These are phyloP conservation scores for Aegilops umbellulata DNA, from an alignment of 176 grass and related monocot genomes.

Conservation along the genomic window DNA sequence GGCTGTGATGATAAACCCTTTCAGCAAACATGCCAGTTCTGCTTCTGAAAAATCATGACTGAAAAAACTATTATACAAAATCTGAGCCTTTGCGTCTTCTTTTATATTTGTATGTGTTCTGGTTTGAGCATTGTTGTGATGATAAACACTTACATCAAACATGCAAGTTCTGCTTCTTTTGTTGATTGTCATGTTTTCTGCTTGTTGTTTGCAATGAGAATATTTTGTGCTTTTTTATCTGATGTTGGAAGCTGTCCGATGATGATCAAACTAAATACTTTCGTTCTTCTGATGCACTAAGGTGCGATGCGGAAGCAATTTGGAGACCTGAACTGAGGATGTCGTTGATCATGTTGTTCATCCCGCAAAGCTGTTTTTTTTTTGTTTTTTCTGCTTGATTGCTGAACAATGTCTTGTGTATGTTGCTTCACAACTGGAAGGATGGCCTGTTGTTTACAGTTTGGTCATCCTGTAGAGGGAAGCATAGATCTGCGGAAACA, in stretches of 20 bases:
- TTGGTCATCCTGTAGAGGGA: slow-evolving; percentile 42
- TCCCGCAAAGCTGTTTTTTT: not conserved
- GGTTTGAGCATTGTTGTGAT: no score
- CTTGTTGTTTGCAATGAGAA: no score
- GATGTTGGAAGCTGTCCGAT: not conserved
- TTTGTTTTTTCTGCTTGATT: not conserved
- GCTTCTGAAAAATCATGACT: not conserved
- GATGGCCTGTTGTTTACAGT: slow-evolving; percentile 14
- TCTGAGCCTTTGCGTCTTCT: not conserved
- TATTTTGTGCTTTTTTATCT: no score
- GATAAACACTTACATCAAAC: no score
- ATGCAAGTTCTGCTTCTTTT: not conserved
- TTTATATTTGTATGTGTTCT: no score
- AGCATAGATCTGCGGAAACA: slow-evolving; percentile 35
- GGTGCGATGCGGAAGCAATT: not conserved
- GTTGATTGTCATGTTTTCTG: no score
- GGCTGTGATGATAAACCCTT: not conserved
- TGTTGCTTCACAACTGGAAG: slow-evolving; percentile 47
- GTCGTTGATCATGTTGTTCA: not conserved
- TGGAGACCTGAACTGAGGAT: slow-evolving; percentile 43
- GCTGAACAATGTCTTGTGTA: not conserved
- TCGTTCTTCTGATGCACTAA: slow-evolving; percentile 28
- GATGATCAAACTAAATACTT: slow-evolving; percentile 43
- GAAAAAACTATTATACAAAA: not conserved
- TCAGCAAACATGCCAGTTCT: not conserved